phyloP scores from a whole-genome alignment of 2,329 filamentous ascomycete species.

The Cordyceps fumosorosea region DNA sequence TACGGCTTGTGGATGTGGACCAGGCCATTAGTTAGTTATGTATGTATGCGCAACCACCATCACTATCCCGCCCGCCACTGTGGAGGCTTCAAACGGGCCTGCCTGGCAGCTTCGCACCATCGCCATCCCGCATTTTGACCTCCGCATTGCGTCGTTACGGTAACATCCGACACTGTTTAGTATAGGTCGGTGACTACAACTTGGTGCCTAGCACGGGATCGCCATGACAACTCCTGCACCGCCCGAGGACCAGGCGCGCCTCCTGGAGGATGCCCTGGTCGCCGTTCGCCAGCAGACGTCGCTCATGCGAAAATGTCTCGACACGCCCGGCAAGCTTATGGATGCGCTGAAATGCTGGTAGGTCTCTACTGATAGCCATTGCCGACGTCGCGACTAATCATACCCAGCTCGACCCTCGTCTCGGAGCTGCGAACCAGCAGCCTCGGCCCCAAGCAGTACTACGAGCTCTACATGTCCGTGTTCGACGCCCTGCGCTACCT shows the following conservation, averaged over 20 bases:
- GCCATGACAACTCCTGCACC: constrained; percentile 50
- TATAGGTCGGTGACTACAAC: constrained; percentile 52
- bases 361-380: constrained; percentile 26
- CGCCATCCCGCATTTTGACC: neutral
- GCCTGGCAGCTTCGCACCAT: neutral
- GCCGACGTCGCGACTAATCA: neutral
- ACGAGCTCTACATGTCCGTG: constrained; percentile 98
- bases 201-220: constrained; percentile 22
- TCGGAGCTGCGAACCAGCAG: constrained; percentile 97
- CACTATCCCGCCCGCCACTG: neutral
- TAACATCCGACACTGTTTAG: constrained; percentile 7
- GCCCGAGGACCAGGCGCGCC: constrained; percentile 76
- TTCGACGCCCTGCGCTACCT: constrained; percentile 97
- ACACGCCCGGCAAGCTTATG: constrained; percentile 98
- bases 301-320: constrained; percentile 95
- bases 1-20: no score
- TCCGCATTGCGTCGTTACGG: neutral
- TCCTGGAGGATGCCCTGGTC: constrained; percentile 93
- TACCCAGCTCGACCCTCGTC: constrained; percentile 83
- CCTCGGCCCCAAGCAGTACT: constrained; percentile 98
- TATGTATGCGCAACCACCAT: neutral
- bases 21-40: no score
- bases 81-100: constrained; percentile 6
- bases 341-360: constrained; percentile 99
- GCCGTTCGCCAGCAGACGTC: constrained; percentile 96